phyloP scores from a whole-genome alignment of 1,139 yeast genomes.

The Kazachstania sp. region DNA sequence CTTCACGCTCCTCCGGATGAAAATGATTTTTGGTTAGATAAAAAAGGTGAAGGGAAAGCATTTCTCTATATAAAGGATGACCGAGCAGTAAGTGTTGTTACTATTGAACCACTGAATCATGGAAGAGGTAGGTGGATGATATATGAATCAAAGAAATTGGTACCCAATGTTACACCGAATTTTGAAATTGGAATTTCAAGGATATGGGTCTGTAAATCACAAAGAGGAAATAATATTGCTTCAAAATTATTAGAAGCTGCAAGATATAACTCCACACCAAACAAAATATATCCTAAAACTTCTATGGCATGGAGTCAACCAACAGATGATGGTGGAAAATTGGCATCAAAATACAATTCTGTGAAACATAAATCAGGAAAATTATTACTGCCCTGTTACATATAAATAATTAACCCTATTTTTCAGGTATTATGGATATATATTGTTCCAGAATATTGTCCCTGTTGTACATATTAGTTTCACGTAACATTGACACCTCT shows the following conservation, averaged over 20 bases:
- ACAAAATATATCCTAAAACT: constrained; percentile 15
- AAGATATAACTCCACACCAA: constrained; percentile 18
- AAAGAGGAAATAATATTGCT: constrained; percentile 25
- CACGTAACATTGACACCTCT: too few relatives aligned
- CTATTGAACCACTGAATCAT: constrained; percentile 20
- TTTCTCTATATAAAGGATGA: constrained; percentile 24
- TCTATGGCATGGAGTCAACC: constrained; percentile 32
- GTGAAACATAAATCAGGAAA: constrained; percentile 28
- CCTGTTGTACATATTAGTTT: too few relatives aligned
- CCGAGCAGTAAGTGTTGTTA: constrained; percentile 26
- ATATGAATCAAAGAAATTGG: constrained; percentile 19
- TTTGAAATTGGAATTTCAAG: constrained; percentile 28
- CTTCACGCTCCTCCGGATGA: constrained; percentile 30
- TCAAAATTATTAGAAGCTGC: constrained; percentile 25
- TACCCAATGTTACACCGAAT: constrained; percentile 21
- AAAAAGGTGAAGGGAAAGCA: constrained; percentile 20
- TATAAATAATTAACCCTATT: too few relatives aligned
- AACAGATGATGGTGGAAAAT: constrained; percentile 29
- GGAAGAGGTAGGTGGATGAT: constrained; percentile 29
- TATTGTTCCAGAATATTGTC: too few relatives aligned
- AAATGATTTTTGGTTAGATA: constrained; percentile 26
- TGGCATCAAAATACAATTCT: constrained; percentile 27
- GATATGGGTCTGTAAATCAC: constrained; percentile 29
- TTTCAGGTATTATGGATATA: too few relatives aligned
- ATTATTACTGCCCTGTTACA: constrained; percentile 27